A percentile compares a stretch with the other conserved stretches of the same genome.
Conservation (phyloP, 441 rosid species). For the Pelargonium myrrhifolium region DNA sequence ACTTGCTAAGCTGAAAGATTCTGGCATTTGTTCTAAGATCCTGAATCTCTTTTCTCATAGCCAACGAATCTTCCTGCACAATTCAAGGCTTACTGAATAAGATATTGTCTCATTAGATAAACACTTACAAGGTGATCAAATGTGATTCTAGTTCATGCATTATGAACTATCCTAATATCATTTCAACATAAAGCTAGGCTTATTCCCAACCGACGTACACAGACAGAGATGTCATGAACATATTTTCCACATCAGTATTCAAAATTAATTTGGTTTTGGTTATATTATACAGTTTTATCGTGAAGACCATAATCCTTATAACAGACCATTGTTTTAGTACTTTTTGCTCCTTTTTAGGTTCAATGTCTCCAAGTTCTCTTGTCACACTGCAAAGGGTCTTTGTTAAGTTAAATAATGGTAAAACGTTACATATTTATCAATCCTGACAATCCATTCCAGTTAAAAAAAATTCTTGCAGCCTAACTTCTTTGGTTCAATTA, state of each 20-base stretch:
- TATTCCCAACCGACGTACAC: neutral
- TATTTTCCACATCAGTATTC: neutral
- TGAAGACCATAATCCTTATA: neutral
- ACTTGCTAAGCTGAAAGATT: conserved; percentile 98
- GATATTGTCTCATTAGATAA: neutral
- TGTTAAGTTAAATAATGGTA: neutral
- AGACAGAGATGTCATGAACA: neutral
- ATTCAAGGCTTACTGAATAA: conserved; percentile 12
- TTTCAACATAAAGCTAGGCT: neutral
- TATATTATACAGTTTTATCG: neutral
- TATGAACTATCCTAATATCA: neutral
- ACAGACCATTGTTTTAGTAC: neutral
- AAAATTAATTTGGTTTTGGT: neutral
- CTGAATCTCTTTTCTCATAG: conserved; percentile 90
- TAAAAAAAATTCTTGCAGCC: neutral
- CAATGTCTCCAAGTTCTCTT: neutral
- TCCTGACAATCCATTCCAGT: neutral
- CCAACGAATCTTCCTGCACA: conserved; percentile 63
- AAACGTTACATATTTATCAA: neutral
- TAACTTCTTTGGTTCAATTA: neutral
- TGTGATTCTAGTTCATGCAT: neutral
- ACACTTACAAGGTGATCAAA: neutral
- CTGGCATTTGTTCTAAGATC: conserved; percentile 89
- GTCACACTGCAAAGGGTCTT: neutral
- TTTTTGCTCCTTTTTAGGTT: neutral